Conservation (phyloP, 371 early-diverging fungal genomes). For the Basidiobolus meristosporus region DNA sequence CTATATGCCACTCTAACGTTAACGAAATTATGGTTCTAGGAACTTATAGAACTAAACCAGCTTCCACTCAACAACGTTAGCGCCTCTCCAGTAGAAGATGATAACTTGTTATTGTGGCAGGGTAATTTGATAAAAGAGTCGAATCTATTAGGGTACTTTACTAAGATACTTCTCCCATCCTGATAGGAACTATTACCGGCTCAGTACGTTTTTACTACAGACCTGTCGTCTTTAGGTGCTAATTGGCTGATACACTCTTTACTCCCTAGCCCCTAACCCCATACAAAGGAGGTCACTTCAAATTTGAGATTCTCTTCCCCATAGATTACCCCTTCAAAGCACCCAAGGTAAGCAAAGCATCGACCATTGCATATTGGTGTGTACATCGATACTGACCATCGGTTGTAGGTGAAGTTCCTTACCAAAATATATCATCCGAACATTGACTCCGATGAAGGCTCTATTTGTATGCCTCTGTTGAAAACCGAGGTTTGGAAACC, state of each 20-base stretch:
- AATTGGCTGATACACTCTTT: too few species aligned
- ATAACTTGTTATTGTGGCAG: slow-evolving; percentile 4
- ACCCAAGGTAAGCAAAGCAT: slow-evolving; percentile 32
- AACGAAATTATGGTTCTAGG: too few species aligned
- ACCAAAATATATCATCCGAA: slow-evolving; percentile 90
- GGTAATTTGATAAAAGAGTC: not conserved
- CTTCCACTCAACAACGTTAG: too few species aligned
- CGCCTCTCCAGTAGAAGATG: slow-evolving; percentile 13
- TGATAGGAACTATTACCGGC: slow-evolving; percentile 4
- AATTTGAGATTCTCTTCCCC: slow-evolving; percentile 58
- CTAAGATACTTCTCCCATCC: not conserved
- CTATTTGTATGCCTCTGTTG: slow-evolving; percentile 56
- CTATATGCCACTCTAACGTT: too few species aligned
- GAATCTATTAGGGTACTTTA: not conserved
- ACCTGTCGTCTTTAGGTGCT: too few species aligned
- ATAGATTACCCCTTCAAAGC: slow-evolving; percentile 88
- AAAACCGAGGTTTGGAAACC: slow-evolving; percentile 85
- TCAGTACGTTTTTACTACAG: slow-evolving; percentile 1
- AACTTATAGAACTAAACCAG: too few species aligned
- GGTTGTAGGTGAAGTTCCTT: slow-evolving; percentile 44
- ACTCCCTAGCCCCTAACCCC: slow-evolving; percentile 19
- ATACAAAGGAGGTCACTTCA: slow-evolving; percentile 75
- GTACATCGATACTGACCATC: not conserved
- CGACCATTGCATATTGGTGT: not conserved
- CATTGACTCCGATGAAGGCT: slow-evolving; percentile 72